Base-by-base conservation (phyloP, 495 filamentous ascomycete species). In the Oleoguttula mirabilis region DNA sequence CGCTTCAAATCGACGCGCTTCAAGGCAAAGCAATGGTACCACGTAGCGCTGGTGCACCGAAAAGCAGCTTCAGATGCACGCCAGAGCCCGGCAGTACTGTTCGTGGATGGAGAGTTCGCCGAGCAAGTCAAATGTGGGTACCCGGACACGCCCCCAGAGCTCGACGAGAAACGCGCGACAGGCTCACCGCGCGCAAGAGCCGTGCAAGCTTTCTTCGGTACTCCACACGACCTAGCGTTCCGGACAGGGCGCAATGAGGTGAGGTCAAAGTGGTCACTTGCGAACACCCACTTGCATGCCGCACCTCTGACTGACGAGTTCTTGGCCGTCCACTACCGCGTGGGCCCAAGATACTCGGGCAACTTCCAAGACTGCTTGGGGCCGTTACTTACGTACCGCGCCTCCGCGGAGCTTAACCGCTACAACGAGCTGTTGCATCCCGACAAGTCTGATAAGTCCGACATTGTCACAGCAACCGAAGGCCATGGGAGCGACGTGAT, bases 361-460 rank as follows among this genome's bases (percentile, higher is more conserved):
- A 96, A 95, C 56, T 94, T 88, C 52, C 90, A 98, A 58, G 90
- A 98, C 57, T 87, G 85, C 47, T 69, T 98, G 16, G 90, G 90
- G 8, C 88, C 88, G 12, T 94, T 98, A 55, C 88, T 95, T 56
- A 98, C 90, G 0, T 98, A 96, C 57, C 79, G 79, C 47, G 87
- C 92, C n/a, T 95, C 92, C 19, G 88, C 90, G 14, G 76, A 82
- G 20, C 64, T 98, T 20, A 88, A 88, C 43, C 68, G 95, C 39
- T 80, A 86, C 37, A 94, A 95, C 56, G 90, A 98, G 56, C 72
- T 84, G 36, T 72, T 94, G 19, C 85, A 94, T 58, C 81, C 85
- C 10, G 88, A 86, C 6, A 93, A 86, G 57, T 82, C 88, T 50
- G 87, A 95, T 51, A 78, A 73, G 39, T 95, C 90, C 12, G 88